Evolutionary conservation across 2,329 filamentous ascomycete species (phyloP).

Genomic region (Nakataea oryzae): DNA sequence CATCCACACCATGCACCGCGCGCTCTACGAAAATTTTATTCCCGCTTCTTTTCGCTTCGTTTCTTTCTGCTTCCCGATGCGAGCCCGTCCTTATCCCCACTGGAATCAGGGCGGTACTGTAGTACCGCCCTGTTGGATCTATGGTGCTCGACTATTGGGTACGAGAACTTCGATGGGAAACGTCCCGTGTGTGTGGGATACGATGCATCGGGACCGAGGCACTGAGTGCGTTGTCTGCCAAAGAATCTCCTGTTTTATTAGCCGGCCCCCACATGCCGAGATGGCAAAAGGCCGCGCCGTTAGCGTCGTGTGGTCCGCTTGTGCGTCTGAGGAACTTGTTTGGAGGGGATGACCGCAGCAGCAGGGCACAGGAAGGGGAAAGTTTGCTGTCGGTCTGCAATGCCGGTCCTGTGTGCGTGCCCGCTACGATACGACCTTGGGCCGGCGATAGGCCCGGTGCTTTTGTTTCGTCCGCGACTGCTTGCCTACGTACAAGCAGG

Average conservation of each 20-base stretch:
- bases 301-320: neutral
- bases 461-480: neutral
- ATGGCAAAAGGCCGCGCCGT: neutral
- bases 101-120: neutral
- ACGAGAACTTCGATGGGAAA: too few species aligned
- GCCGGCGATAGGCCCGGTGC: neutral
- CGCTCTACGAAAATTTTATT: neutral
- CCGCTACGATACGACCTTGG: neutral
- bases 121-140: neutral
- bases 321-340: neutral
- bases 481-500: neutral
- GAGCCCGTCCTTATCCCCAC: neutral
- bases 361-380: neutral
- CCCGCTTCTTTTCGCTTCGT: neutral
- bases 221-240: neutral
- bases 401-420: neutral
- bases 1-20: too few species aligned
- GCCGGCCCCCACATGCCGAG: neutral
- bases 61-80: neutral
- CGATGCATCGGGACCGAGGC: neutral
- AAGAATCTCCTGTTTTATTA: neutral
- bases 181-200: neutral
- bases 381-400: neutral
- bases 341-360: neutral
- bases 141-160: too few species aligned